These are phyloP conservation scores for Nematodospora valgi DNA, from an alignment of 805 yeast genomes.

Conservation along the genomic window DNA sequence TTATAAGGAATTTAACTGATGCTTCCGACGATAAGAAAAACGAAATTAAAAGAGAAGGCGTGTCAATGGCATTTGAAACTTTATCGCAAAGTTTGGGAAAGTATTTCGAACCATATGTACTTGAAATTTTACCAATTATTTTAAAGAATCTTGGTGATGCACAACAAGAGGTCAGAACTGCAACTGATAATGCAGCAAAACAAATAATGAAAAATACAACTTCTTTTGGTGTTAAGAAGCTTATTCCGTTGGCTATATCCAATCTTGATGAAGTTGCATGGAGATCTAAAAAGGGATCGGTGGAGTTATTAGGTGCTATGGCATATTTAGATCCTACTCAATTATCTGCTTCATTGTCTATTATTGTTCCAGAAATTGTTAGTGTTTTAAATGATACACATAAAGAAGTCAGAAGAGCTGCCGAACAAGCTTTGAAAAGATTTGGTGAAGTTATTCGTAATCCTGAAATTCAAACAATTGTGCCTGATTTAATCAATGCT, in stretches of 20 bases:
- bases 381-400: constrained; percentile 93
- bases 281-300: constrained; percentile 97
- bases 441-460: constrained; percentile 97
- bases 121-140: constrained; percentile 80
- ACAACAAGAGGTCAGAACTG: constrained; percentile 79
- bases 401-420: constrained; percentile 95
- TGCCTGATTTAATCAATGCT: constrained; percentile 83
- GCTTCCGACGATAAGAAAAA: constrained; percentile 88
- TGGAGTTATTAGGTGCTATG: constrained; percentile 94
- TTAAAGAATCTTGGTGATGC: constrained; percentile 83
- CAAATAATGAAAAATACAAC: constrained; percentile 89
- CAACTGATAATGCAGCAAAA: constrained; percentile 84
- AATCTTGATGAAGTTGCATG: constrained; percentile 87
- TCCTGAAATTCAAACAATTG: constrained; percentile 92
- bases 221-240: constrained; percentile 82
- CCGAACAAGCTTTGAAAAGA: constrained; percentile 79
- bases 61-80: constrained; percentile 81
- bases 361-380: constrained; percentile 94
- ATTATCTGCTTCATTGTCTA: constrained; percentile 80
- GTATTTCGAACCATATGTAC: constrained; percentile 89
- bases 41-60: constrained; percentile 76
- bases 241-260: constrained; percentile 86
- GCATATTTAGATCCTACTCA: constrained; percentile 96
- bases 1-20: constrained; percentile 68
- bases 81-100: constrained; percentile 73